Percentiles rank a stretch among this genome's conserved stretches.
Evolutionary conservation across 441 rosid species (phyloP).

Genomic region (Pelargonium hybrid): DNA sequence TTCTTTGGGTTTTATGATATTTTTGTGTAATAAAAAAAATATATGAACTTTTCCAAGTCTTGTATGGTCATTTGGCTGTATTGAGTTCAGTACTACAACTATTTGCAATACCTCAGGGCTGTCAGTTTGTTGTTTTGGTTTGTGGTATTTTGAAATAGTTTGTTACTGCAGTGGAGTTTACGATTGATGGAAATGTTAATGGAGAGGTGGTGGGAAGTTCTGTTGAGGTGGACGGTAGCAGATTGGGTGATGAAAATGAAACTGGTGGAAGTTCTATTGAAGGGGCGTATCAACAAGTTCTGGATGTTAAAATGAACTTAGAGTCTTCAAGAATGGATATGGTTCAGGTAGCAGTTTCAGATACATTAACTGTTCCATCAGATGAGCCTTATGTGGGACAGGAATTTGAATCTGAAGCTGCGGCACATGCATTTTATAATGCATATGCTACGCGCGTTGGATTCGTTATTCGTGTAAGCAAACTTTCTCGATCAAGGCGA

Average conservation of each 20-base stretch:
- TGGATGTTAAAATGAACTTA: slow-evolving; percentile 40
- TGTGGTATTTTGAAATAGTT: slow-evolving; percentile 5
- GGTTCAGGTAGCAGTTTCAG: slow-evolving; percentile 28
- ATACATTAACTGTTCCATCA: slow-evolving; percentile 22
- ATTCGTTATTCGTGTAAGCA: slow-evolving; percentile 84
- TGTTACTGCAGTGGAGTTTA: slow-evolving; percentile 67
- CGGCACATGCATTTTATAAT: slow-evolving; percentile 87
- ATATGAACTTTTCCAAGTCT: no score
- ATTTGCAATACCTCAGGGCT: background rate
- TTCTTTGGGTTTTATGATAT: no score
- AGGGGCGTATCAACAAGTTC: slow-evolving; percentile 35
- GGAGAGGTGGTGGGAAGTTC: slow-evolving; percentile 32
- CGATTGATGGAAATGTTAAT: slow-evolving; percentile 45
- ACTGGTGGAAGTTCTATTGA: slow-evolving; percentile 42
- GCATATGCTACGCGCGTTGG: slow-evolving; percentile 77
- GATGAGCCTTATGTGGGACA: slow-evolving; percentile 82
- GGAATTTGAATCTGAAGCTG: slow-evolving; percentile 87
- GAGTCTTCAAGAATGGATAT: slow-evolving; percentile 27
- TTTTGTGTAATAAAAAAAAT: no score
- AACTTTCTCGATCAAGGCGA: slow-evolving; percentile 86
- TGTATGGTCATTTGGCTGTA: no score
- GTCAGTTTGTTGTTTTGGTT: background rate
- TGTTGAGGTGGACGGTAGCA: slow-evolving; percentile 33
- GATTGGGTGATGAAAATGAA: slow-evolving; percentile 42
- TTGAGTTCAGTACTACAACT: background rate